Base-by-base conservation (phyloP, 176 grass and related monocot species). In the Oryza longistaminata region DNA sequence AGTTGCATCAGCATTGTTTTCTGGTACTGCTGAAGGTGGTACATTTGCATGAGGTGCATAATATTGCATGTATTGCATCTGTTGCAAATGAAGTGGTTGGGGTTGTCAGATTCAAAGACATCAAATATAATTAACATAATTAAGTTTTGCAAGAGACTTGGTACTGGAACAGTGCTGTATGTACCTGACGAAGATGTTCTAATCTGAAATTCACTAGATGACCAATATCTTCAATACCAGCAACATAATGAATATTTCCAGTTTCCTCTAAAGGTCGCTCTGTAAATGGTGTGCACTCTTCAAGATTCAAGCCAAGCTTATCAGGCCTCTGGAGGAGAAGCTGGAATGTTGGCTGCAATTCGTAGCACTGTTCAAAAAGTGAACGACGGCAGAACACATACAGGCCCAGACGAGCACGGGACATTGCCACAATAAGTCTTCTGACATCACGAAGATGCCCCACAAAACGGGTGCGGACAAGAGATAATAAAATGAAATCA, bases 401-500 rank as follows among this genome's bases (percentile, higher is more conserved):
- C 65, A 99, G 65, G 13, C 96, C 96, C n/a, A 99, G 46, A 55
- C 93, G 91, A 66, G 96, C 93, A 75, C 91, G 93, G 26, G 96
- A 99, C 93, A 94, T 99, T 78, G 96, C 96, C 70, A 99, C 96
- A 46, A 96, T 88, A 81, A 99, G 85, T 75, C 96, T 88, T 78
- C 91, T 95, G 80, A 99, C 96, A 88, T 99, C 93, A 85, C 96
- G 93, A 15, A 99, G 86, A 83, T 99, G 96, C 10, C 96, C 96
- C 33, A 99, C 96, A 86, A 96, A 99, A 53, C 96, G 91, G 7
- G 93, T 94, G 19, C 93, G 93, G 24, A 99, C 96, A 62, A 99
- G 87, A 88, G 96, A 99, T 35, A 99, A 78, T 53, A 99, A 70
- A 88, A 99, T 99, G 90, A 96, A 96, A 87, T 99, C 96, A 88